Evolutionary conservation across 176 grass and related monocot species (phyloP), one percentile per base, ranked within the genome.

Genomic region (Chrysopogon serrulatus): DNA sequence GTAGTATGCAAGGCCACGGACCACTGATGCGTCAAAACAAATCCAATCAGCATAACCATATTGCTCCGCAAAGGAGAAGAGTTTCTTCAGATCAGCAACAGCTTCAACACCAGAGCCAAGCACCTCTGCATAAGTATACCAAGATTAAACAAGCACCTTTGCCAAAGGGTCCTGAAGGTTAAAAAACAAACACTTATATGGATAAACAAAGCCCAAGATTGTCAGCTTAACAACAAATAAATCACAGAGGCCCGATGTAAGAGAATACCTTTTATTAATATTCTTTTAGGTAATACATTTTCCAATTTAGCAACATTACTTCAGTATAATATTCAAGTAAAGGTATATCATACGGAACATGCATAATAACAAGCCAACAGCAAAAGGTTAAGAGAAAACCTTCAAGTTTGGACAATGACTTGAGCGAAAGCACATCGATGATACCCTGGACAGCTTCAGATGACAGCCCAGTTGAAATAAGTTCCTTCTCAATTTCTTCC

Each of bases 1-100:
- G 84, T 98, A 98, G 75, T 98, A 98, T 59, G 95, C 95, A 80
- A 98, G 92, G 48, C 95, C 95, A 86, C 90, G 92, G 44, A 98
- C 95, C 76, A 97, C 86, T 77, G 95, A 94, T 65, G 92, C 95
- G 80, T 97, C 92, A 69, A 94, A 97, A 93, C 74, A 92, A 82
- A 98, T 85, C 95, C 95, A 98, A 79, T 92, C 82, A 44, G 90
- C 83, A 84, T 94, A 98, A 68, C 92, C 95, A 68, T 98, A 98
- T 30, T 90, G 82, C 65, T 93, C 88, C 54, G 92, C 92, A 78
- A 94, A 88, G 75, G 86, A 94, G 88, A 94, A 98, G 42, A 94
- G 81, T 63, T 83, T 93, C 76, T 94, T 98, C 78, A 98, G 88
- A 82, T 94, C 95, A 87, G 82, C 68, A 84, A 98, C 86, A 90